Conservation (phyloP, 2,329 filamentous ascomycete genomes). For the Sclerotinia trifoliorum region DNA sequence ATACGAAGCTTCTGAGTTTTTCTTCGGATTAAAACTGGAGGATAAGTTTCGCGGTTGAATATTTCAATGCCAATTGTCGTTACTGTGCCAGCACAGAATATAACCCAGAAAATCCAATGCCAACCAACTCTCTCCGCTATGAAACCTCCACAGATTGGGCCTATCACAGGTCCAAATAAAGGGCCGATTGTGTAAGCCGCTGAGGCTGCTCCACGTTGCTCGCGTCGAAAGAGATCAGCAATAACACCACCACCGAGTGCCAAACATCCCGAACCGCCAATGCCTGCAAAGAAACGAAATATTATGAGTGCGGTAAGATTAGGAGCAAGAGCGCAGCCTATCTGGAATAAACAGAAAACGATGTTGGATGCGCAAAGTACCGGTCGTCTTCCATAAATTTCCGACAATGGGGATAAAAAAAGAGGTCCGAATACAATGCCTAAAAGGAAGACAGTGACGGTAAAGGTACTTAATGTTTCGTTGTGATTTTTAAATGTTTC, state of each 20-base stretch:
- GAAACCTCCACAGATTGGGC: slow-evolving; percentile 33
- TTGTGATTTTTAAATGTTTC: slow-evolving; percentile 28
- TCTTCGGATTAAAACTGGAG: slow-evolving; percentile 49
- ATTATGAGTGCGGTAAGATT: slow-evolving; percentile 45
- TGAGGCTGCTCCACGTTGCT: slow-evolving; percentile 38
- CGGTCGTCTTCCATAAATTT: slow-evolving; percentile 61
- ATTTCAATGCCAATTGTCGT: slow-evolving; percentile 41
- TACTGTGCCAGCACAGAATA: slow-evolving; percentile 46
- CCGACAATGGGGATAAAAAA: slow-evolving; percentile 56
- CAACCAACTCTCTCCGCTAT: slow-evolving; percentile 50
- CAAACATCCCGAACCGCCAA: slow-evolving; percentile 47
- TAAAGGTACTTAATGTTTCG: slow-evolving; percentile 25
- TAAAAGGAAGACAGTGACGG: slow-evolving; percentile 52
- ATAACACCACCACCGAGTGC: slow-evolving; percentile 46
- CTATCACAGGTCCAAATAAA: slow-evolving; percentile 36
- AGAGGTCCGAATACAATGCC: slow-evolving; percentile 58
- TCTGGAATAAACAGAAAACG: slow-evolving; percentile 60
- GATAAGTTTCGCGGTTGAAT: slow-evolving; percentile 48
- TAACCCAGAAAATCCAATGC: slow-evolving; percentile 44
- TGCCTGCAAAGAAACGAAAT: slow-evolving; percentile 50
- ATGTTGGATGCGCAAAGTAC: slow-evolving; percentile 57
- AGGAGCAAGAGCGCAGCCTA: slow-evolving; percentile 62
- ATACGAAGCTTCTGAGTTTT: slow-evolving; percentile 45
- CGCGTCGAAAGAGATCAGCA: slow-evolving; percentile 42
- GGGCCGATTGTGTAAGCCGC: slow-evolving; percentile 32